phyloP scores from a whole-genome alignment of 331 rosid genomes.

The Quercus phellos region DNA sequence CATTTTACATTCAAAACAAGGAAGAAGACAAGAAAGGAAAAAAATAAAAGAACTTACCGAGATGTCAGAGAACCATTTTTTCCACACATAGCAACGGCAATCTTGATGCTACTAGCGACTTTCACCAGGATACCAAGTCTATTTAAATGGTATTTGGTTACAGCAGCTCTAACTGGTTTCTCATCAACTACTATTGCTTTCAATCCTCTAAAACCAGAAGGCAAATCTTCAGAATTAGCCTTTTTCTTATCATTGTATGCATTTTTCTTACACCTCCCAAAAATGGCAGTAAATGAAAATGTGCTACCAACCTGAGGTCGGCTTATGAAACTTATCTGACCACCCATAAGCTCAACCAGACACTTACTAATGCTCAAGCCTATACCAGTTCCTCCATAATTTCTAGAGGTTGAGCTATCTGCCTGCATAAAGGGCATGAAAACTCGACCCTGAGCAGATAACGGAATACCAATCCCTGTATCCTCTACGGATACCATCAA shows the following conservation, averaged over 20 bases:
- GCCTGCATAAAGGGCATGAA: conserved; percentile 98
- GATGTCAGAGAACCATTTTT: conserved; percentile 58
- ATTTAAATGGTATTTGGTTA: conserved; percentile 82
- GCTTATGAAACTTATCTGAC: conserved; percentile 73
- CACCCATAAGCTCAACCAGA: conserved; percentile 93
- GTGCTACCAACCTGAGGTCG: conserved; percentile 88
- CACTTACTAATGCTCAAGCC: conserved; percentile 98
- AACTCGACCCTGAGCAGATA: conserved; percentile 70
- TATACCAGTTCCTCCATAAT: conserved; percentile 96
- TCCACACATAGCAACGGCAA: conserved; percentile 52
- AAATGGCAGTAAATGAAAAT: conserved; percentile 72
- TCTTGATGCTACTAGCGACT: conserved; percentile 51
- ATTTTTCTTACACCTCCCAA: conserved; percentile 55
- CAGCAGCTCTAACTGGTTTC: conserved; percentile 94
- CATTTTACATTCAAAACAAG: not conserved
- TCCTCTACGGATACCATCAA: conserved; percentile 90
- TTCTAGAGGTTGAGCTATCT: conserved; percentile 94
- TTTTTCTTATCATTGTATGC: conserved; percentile 46
- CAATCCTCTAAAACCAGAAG: conserved; percentile 72
- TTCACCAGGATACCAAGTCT: conserved; percentile 82
- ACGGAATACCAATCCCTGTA: conserved; percentile 92
- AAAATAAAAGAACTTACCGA: conserved; percentile 40
- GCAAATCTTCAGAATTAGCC: conserved; percentile 67
- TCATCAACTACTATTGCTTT: conserved; percentile 81
- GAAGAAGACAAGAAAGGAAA: not conserved